These are phyloP conservation scores for Tolypocladium pustulatum DNA, from an alignment of 2,329 filamentous ascomycete genomes.

Conservation along the genomic window DNA sequence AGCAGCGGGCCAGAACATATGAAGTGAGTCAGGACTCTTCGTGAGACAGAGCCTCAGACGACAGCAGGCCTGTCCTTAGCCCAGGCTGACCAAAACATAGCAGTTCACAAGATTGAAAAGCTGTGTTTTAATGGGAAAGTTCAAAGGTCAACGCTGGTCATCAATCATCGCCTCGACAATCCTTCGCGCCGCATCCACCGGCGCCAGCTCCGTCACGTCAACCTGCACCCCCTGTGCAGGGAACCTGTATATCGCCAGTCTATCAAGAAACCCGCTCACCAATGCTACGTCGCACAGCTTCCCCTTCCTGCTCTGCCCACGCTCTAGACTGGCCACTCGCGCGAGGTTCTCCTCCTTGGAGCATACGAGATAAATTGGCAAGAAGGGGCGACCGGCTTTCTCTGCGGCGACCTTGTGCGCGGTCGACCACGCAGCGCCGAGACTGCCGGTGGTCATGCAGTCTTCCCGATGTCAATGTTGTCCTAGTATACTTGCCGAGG, in stretches of 20 bases:
- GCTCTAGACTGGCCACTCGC: background rate
- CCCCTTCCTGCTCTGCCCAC: background rate
- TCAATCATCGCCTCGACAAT: conserved; percentile 6
- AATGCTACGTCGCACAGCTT: background rate
- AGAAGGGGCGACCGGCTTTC: background rate
- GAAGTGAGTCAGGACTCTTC: too few relatives aligned
- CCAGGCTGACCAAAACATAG: too few relatives aligned
- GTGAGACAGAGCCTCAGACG: too few relatives aligned
- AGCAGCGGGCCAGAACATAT: too few relatives aligned
- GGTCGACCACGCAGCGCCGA: background rate
- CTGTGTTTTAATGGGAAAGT: too few relatives aligned
- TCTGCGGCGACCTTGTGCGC: background rate
- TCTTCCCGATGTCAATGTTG: background rate
- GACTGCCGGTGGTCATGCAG: background rate
- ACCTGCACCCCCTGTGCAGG: conserved; percentile 10
- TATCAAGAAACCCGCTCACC: background rate
- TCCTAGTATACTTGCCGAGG: background rate
- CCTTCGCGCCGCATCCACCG: conserved; percentile 7
- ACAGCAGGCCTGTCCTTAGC: too few relatives aligned
- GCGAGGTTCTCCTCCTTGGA: background rate
- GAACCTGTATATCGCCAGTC: conserved; percentile 9
- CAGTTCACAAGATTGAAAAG: too few relatives aligned
- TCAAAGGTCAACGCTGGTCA: background rate
- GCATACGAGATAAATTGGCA: background rate
- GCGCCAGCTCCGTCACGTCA: conserved; percentile 14